A percentile compares a stretch with the other conserved stretches of the same genome.
Conservation (phyloP, 106 monocot genomes). For the Allium sativum region DNA sequence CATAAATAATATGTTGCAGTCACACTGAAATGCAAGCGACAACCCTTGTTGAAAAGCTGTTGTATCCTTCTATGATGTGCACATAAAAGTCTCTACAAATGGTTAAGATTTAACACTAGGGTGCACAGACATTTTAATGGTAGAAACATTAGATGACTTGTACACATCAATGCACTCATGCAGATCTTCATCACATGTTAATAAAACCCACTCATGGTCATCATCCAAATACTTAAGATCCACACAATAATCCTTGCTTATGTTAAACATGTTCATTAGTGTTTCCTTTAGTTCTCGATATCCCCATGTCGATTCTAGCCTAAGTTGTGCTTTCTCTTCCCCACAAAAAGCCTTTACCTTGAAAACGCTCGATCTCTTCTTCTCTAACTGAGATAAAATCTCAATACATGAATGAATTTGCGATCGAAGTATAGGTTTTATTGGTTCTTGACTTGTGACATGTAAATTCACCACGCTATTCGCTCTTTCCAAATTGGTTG, state of each 20-base stretch:
- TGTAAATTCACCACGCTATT: constrained; percentile 5
- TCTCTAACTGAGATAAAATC: background rate
- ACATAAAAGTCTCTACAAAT: background rate
- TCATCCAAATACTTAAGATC: constrained; percentile 73
- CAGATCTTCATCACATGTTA: constrained; percentile 67
- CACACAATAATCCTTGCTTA: constrained; percentile 14
- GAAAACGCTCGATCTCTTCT: constrained; percentile 1
- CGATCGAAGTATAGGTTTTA: no score
- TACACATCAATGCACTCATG: constrained; percentile 49
- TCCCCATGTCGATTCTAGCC: constrained; percentile 35
- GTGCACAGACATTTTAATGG: constrained; percentile 41
- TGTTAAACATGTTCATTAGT: constrained; percentile 33
- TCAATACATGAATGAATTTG: no score
- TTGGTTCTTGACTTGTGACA: constrained; percentile 10
- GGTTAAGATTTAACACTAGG: background rate
- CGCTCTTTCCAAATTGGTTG: constrained; percentile 4
- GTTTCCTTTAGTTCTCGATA: constrained; percentile 44
- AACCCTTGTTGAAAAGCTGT: no score
- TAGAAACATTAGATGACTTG: constrained; percentile 25
- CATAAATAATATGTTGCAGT: no score
- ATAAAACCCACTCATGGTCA: constrained; percentile 61
- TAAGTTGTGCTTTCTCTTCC: constrained; percentile 50
- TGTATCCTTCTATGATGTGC: no score
- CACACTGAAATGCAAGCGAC: no score
- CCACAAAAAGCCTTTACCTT: constrained; percentile 49